A percentile compares a stretch with the other conserved stretches of the same genome.
These are phyloP conservation scores for Coleophoma cylindrospora DNA, from an alignment of 2,329 filamentous ascomycete genomes.

Conservation along the genomic window DNA sequence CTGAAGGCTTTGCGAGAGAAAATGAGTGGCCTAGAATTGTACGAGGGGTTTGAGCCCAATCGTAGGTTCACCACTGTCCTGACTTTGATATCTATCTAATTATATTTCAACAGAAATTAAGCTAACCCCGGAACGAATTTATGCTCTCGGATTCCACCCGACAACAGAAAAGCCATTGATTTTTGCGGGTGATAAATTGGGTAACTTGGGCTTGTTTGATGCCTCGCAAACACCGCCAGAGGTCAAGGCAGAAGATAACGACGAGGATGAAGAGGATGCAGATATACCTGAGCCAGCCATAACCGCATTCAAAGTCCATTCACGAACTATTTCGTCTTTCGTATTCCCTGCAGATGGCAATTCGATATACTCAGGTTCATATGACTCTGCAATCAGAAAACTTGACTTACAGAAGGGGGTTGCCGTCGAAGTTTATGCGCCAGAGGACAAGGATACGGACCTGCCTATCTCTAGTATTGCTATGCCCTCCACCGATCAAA, in stretches of 20 bases:
- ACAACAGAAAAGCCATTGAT: slow-evolving; percentile 80
- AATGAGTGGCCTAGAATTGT: slow-evolving; percentile 74
- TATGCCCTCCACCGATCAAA: slow-evolving; percentile 64
- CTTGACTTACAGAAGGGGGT: slow-evolving; percentile 78
- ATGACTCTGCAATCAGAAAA: slow-evolving; percentile 87
- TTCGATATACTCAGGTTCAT: slow-evolving; percentile 77
- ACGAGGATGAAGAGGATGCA: slow-evolving; percentile 60
- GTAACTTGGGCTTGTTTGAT: slow-evolving; percentile 86
- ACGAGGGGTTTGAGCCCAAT: slow-evolving; percentile 78
- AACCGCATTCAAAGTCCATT: slow-evolving; percentile 84
- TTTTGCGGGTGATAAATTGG: slow-evolving; percentile 92
- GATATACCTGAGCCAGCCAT: slow-evolving; percentile 70
- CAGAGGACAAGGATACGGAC: slow-evolving; percentile 63
- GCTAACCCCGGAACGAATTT: slow-evolving; percentile 81
- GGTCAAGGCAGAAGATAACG: slow-evolving; percentile 54
- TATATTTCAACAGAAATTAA: slow-evolving; percentile 64
- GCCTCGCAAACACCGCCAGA: slow-evolving; percentile 63
- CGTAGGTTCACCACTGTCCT: slow-evolving; percentile 40
- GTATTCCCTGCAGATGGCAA: slow-evolving; percentile 71
- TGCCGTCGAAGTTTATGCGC: slow-evolving; percentile 77
- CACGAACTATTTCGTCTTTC: slow-evolving; percentile 82
- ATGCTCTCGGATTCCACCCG: slow-evolving; percentile 84
- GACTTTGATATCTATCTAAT: background rate
- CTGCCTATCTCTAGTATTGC: slow-evolving; percentile 81
- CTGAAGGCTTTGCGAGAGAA: slow-evolving; percentile 68